Evolutionary conservation across 371 early-diverging fungal genomes (phyloP).

Genomic region (Neoconidiobolus thromboides): DNA sequence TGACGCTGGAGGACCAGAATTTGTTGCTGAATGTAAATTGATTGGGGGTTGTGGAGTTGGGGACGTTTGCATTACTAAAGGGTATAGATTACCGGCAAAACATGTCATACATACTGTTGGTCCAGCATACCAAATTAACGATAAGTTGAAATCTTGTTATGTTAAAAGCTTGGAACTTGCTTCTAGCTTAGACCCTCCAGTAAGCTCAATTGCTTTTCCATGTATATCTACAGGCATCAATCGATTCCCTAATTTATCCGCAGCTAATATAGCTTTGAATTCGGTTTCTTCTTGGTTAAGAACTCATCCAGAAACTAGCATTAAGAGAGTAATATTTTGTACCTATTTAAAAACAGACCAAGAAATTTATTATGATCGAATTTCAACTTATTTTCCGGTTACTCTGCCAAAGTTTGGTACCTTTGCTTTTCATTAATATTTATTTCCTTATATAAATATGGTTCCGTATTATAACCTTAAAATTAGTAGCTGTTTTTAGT

Average conservation of each 20-base stretch:
- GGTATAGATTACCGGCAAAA: neutral
- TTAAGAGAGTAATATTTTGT: neutral
- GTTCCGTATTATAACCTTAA: too few relatives aligned
- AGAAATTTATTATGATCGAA: too few relatives aligned
- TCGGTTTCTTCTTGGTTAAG: neutral
- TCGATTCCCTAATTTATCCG: neutral
- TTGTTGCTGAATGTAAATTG: conserved; percentile 1
- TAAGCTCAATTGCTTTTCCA: neutral
- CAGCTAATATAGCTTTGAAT: neutral
- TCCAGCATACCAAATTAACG: neutral
- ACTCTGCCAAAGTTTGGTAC: too few relatives aligned
- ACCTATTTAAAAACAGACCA: neutral
- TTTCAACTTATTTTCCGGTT: too few relatives aligned
- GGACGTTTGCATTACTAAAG: neutral
- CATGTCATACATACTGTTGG: conserved; percentile 1
- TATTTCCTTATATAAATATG: too few relatives aligned
- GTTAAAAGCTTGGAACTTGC: neutral
- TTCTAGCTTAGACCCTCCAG: neutral
- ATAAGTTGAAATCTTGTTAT: neutral
- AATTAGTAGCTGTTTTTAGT: too few relatives aligned
- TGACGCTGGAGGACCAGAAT: neutral
- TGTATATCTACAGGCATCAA: conserved; percentile 1
- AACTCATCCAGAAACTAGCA: neutral
- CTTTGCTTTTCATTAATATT: too few relatives aligned
- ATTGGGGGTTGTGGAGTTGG: neutral